These are phyloP conservation scores for Dryas integrifolia DNA, from an alignment of 331 rosid species.

Conservation along the genomic window DNA sequence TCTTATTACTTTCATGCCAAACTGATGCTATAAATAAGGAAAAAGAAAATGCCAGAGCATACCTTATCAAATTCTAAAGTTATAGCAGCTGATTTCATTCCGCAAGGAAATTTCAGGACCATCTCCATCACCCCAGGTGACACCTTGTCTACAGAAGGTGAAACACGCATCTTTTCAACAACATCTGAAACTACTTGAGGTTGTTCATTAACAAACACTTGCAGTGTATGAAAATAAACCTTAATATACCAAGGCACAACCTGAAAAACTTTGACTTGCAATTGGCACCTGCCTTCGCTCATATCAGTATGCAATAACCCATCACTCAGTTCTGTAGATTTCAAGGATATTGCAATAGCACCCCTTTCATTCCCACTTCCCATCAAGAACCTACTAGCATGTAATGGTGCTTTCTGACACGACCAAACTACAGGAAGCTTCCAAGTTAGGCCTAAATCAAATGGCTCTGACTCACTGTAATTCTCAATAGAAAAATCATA, in stretches of 20 bases:
- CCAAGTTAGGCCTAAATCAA: slow-evolving; percentile 85
- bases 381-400: slow-evolving; percentile 76
- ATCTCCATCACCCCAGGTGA: slow-evolving; percentile 89
- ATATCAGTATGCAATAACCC: slow-evolving; percentile 29
- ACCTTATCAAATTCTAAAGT: slow-evolving; percentile 86
- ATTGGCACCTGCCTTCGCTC: slow-evolving; percentile 51
- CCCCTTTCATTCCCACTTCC: slow-evolving; percentile 98
- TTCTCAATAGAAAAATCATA: slow-evolving; percentile 63
- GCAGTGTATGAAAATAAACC: slow-evolving; percentile 82
- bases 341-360: slow-evolving; percentile 79
- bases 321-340: slow-evolving; percentile 52
- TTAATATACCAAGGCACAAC: slow-evolving; percentile 97
- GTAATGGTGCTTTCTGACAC: slow-evolving; percentile 64
- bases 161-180: slow-evolving; percentile 69
- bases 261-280: slow-evolving; percentile 77
- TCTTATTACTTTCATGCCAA: neutral
- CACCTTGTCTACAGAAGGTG: slow-evolving; percentile 89
- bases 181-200: slow-evolving; percentile 46
- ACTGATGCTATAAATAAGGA: slow-evolving; percentile 12
- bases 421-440: slow-evolving; percentile 74
- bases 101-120: slow-evolving; percentile 76
- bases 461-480: slow-evolving; percentile 42
- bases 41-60: slow-evolving; percentile 22
- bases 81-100: slow-evolving; percentile 62
- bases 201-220: slow-evolving; percentile 55